These are phyloP conservation scores for Dothiorella sarmentorum DNA, from an alignment of 2,329 filamentous ascomycete species.

Conservation along the genomic window DNA sequence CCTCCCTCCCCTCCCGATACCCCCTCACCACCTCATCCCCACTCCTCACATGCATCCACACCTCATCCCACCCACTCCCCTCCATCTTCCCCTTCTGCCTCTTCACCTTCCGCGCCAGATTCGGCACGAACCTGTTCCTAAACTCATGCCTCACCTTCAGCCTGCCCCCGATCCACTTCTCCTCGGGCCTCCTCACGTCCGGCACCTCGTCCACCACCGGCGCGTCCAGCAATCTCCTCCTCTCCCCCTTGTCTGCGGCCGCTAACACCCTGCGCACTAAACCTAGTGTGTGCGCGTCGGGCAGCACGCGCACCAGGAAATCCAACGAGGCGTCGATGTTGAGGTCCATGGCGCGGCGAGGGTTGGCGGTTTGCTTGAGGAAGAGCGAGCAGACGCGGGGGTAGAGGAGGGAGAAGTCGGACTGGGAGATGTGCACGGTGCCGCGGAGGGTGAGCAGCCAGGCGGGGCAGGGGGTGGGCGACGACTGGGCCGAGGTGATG, in stretches of 20 bases:
- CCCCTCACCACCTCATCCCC: constrained; percentile 28
- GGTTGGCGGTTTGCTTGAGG: constrained; percentile 62
- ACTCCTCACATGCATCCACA: constrained; percentile 53
- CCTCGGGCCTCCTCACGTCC: constrained; percentile 52
- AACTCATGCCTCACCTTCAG: constrained; percentile 59
- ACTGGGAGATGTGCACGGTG: constrained; percentile 63
- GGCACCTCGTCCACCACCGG: constrained; percentile 47
- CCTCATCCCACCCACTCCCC: constrained; percentile 49
- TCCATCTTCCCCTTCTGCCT: constrained; percentile 35
- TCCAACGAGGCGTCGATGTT: constrained; percentile 62
- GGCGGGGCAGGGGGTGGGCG: constrained; percentile 37
- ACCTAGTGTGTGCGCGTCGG: constrained; percentile 46
- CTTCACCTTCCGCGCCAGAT: constrained; percentile 41
- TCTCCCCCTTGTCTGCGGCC: neutral
- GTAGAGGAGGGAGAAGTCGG: constrained; percentile 64
- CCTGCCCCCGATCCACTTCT: constrained; percentile 57
- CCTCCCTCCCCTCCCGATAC: neutral
- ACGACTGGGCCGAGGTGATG: constrained; percentile 52
- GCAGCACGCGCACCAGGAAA: constrained; percentile 55
- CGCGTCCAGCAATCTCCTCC: constrained; percentile 47
- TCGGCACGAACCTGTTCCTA: constrained; percentile 47
- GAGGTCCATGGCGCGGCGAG: constrained; percentile 59
- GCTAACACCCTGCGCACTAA: neutral
- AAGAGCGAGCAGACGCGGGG: constrained; percentile 56
- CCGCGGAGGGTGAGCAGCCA: constrained; percentile 52